Percentiles rank a stretch among this genome's conserved stretches.
phyloP scores from a whole-genome alignment of 1,284 basidiomycete species.

The Volvariella volvacea region DNA sequence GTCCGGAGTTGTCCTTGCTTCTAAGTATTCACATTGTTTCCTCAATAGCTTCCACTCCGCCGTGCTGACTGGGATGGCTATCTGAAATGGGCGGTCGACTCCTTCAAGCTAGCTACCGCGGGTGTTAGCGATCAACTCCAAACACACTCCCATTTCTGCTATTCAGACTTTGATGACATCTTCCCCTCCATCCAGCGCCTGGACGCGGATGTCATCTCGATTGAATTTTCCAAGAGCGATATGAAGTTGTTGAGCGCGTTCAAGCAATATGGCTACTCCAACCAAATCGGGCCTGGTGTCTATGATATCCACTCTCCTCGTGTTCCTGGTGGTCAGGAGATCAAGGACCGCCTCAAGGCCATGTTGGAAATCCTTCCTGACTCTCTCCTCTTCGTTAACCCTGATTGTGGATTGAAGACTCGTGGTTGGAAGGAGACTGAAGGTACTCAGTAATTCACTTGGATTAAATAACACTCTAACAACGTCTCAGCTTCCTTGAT shows the following conservation, averaged over 20 bases:
- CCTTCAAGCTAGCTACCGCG: slow-evolving; percentile 93
- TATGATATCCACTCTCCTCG: slow-evolving; percentile 99
- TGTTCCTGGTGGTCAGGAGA: slow-evolving; percentile 92
- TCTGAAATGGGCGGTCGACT: slow-evolving; percentile 95
- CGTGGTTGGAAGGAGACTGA: slow-evolving; percentile 97
- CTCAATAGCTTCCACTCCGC: slow-evolving; percentile 76
- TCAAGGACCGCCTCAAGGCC: slow-evolving; percentile 85
- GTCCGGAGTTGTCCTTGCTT: neutral
- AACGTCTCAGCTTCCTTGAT: slow-evolving; percentile 52
- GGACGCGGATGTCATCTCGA: slow-evolving; percentile 99
- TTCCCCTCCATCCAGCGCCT: slow-evolving; percentile 97
- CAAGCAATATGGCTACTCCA: slow-evolving; percentile 94
- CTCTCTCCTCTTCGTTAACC: slow-evolving; percentile 89
- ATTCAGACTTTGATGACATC: slow-evolving; percentile 96
- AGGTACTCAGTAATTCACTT: slow-evolving; percentile 18
- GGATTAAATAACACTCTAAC: slow-evolving; percentile 3
- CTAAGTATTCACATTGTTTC: slow-evolving; percentile 6
- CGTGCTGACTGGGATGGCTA: slow-evolving; percentile 92
- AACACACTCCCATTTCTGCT: slow-evolving; percentile 98
- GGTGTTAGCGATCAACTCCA: slow-evolving; percentile 90
- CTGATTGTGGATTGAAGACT: slow-evolving; percentile 89
- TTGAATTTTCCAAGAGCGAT: slow-evolving; percentile 97
- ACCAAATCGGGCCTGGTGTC: slow-evolving; percentile 98
- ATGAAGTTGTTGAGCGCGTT: slow-evolving; percentile 97
- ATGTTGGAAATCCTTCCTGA: slow-evolving; percentile 80